Evolutionary conservation across 2,329 filamentous ascomycete genomes (phyloP).

Genomic region (Colletotrichum falcatum): DNA sequence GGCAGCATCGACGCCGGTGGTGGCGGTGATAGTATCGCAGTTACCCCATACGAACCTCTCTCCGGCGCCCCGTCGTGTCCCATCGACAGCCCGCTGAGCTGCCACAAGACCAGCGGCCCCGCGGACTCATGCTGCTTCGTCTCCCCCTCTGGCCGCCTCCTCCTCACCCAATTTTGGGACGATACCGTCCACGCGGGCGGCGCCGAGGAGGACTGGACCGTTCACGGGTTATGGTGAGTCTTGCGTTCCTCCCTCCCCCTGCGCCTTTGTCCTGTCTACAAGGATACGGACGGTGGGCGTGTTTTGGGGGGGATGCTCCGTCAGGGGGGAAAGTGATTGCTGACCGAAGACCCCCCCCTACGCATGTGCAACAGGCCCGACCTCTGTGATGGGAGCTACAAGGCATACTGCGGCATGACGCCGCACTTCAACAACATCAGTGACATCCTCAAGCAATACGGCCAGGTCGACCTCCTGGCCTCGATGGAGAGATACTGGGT

Average conservation of each 20-base stretch:
- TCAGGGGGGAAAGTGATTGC: not conserved
- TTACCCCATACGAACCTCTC: slow-evolving; percentile 52
- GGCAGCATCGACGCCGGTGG: not conserved
- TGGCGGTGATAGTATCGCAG: not conserved
- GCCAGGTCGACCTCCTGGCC: slow-evolving; percentile 52
- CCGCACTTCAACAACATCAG: slow-evolving; percentile 57
- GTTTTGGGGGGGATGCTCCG: not conserved
- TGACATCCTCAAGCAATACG: slow-evolving; percentile 54
- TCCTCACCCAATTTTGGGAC: slow-evolving; percentile 60
- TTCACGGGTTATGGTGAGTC: slow-evolving; percentile 58
- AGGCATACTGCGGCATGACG: slow-evolving; percentile 57
- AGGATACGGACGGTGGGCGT: not conserved
- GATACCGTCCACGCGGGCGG: slow-evolving; percentile 53
- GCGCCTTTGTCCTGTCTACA: not conserved
- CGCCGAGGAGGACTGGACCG: slow-evolving; percentile 58
- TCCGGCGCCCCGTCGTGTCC: slow-evolving; percentile 54
- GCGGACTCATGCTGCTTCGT: slow-evolving; percentile 58
- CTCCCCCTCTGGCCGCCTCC: slow-evolving; percentile 54
- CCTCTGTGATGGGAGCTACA: slow-evolving; percentile 58
- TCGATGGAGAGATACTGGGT: slow-evolving; percentile 60
- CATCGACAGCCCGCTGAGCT: slow-evolving; percentile 56
- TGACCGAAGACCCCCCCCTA: not conserved
- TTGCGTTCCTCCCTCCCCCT: not conserved
- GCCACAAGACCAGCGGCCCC: slow-evolving; percentile 52
- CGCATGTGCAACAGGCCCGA: slow-evolving; percentile 51